phyloP scores from a whole-genome alignment of 2,329 filamentous ascomycete genomes.

The Fusarium oxysporum region DNA sequence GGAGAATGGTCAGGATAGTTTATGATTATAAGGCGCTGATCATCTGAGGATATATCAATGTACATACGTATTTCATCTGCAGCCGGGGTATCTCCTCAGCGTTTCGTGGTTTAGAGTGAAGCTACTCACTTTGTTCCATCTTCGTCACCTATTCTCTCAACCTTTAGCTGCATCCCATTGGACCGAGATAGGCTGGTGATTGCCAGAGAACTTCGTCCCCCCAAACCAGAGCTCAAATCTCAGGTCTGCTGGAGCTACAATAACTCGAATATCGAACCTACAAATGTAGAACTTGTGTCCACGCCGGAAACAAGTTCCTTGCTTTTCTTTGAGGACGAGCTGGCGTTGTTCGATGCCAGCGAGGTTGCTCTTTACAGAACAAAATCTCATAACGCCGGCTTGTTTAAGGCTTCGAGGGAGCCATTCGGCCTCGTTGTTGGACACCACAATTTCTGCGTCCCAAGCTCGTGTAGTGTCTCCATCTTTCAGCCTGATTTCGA shows the following conservation, averaged over 20 bases:
- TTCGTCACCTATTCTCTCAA: not conserved
- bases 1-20: conserved; percentile 26
- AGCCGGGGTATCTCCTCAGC: not conserved
- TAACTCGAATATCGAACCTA: conserved; percentile 63
- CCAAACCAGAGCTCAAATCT: conserved; percentile 56
- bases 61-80: conserved; percentile 20
- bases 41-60: conserved; percentile 24
- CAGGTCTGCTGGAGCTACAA: conserved; percentile 66
- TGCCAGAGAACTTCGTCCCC: conserved; percentile 31
- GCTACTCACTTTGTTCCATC: not conserved
- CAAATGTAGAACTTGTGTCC: conserved; percentile 55
- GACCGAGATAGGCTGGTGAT: conserved; percentile 36
- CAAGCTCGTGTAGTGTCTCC: conserved; percentile 51
- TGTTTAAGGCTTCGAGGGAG: conserved; percentile 53
- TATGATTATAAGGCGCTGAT: conserved; percentile 19
- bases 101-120: not conserved
- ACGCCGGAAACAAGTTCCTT: conserved; percentile 49
- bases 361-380: conserved; percentile 55
- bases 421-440: conserved; percentile 51
- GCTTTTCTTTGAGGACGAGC: conserved; percentile 52
- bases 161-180: conserved; percentile 26
- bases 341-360: conserved; percentile 53
- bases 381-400: conserved; percentile 53
- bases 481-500: conserved; percentile 50
- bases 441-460: conserved; percentile 55